Base-by-base conservation (phyloP, 495 filamentous ascomycete genomes). In the Immersiella caudata region DNA sequence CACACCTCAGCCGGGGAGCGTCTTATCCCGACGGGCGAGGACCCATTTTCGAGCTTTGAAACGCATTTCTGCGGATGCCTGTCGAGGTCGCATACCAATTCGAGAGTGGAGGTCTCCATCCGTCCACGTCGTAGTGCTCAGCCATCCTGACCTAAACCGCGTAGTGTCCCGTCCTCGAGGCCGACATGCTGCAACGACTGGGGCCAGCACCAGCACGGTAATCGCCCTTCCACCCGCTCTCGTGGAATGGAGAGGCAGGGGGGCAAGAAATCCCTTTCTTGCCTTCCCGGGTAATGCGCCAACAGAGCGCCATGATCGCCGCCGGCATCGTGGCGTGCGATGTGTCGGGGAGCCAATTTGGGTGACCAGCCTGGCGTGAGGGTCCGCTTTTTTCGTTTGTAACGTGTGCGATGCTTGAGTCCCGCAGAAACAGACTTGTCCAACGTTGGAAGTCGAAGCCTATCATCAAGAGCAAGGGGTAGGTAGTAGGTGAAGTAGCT, bases 311-410 rank as follows among this genome's bases (percentile, higher is more conserved):
- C 70, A 61, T 72, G 75, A 79, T 79, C 76, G 75, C 76, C 76
- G 72, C 71, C 71, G 67, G 54, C 71, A 75, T 75, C 76, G 75
- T 79, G 75, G 75, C 71, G 75, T 72, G 73, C 69, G 70, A 72
- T 70, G 52, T 26, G 63, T 67, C 11, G 65, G 25, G 52, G 65
- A 70, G 66, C 75, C 75, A 79, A 75, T 77, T 74, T 79, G 71
- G 70, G 64, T 67, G 63, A 68, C 63, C 72, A 69, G 68, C 68
- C 59, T 54, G 50, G 57, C 33, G 46, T 25, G 29, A 55, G 73
- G 72, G 66, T 71, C 75, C 75, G 69, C 69, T 72, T 70, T 69
- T 71, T 62, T 70, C 67, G 69, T 73, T 76, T 78, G 71, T 68
- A 68, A 66, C 67, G 64, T 73, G 66, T 69, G 74, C 60, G 66